These are phyloP conservation scores for Metschnikowia aberdeeniae DNA, from an alignment of 805 yeast genomes.

Conservation along the genomic window DNA sequence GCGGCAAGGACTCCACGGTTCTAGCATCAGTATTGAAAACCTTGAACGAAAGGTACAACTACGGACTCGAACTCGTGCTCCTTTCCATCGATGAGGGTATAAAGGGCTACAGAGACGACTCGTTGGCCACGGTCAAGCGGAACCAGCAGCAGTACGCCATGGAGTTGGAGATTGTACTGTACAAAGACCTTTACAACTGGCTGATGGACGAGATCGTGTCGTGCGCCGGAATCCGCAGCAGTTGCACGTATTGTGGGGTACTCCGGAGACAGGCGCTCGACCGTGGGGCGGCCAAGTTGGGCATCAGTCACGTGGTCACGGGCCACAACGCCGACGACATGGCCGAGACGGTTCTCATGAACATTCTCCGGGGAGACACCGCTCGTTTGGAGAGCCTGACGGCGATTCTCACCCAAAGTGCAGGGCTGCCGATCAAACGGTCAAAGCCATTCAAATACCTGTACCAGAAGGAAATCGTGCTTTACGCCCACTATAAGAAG, in stretches of 20 bases:
- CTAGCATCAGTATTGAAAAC: conserved; percentile 83
- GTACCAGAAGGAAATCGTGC: conserved; percentile 94
- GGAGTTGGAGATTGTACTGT: conserved; percentile 77
- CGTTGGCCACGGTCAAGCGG: conserved; percentile 92
- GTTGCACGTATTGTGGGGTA: conserved; percentile 98
- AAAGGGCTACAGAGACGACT: conserved; percentile 94
- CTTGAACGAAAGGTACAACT: conserved; percentile 80
- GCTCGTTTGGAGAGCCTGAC: conserved; percentile 89
- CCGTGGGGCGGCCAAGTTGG: conserved; percentile 86
- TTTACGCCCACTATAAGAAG: conserved; percentile 94
- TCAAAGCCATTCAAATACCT: conserved; percentile 95
- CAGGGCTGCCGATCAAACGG: conserved; percentile 86
- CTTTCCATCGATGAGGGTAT: conserved; percentile 95
- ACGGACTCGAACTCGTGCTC: conserved; percentile 80
- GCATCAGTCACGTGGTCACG: conserved; percentile 87
- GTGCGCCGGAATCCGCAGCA: conserved; percentile 87
- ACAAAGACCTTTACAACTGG: conserved; percentile 90
- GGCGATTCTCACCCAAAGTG: conserved; percentile 73
- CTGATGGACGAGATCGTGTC: conserved; percentile 97
- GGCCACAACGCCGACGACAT: conserved; percentile 99
- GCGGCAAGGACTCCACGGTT: conserved; percentile 97
- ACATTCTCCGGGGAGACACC: conserved; percentile 90
- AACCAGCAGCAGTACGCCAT: conserved; percentile 81
- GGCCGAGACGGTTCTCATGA: conserved; percentile 98
- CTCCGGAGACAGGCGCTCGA: conserved; percentile 94